Base-by-base conservation (phyloP, 2,329 filamentous ascomycete species). In the Biscogniauxia marginata region DNA sequence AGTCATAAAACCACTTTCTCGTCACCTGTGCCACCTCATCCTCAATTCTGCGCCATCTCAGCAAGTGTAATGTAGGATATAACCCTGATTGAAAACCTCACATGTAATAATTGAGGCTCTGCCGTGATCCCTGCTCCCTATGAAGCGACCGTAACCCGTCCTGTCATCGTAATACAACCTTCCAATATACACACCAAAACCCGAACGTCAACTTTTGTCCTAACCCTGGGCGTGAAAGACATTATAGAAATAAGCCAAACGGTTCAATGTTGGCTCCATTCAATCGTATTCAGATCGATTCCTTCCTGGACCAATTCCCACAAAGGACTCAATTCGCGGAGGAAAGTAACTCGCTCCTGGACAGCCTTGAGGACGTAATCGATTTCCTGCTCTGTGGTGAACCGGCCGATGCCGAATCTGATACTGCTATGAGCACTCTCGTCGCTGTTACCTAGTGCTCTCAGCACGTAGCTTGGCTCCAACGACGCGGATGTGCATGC, bases 281-380 rank as follows among this genome's bases (percentile, higher is more conserved):
- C 88, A 68, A 99, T 99, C 46, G 91, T 96, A 75, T 96, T 90
- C 65, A 99, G 78, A 71, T 96, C 95, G 62, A 99, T 85, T 16
- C 95, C 95, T 74, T 99, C 95, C 77, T 99, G 95, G 11, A 99
- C 95, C 63, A 99, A 77, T 76, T 99, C 95, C 95, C 95, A 99
- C 55, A 99, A 78, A 43, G 95, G 95, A 72, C 93, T 97, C 64
- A 99, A 80, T 77, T 99, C 95, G 67, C 95, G 86, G 68, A 99
- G 79, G 81, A 98, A 98, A 16, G 86, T 89, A 46, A 99, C 95
- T 52, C 95, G 85, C 71, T 96, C 91, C 73, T 84, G 84, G 0
- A 99, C 95, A 0, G 95, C 93, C 77, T 96, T 95, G 56, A 99
- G 80, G 9, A 99, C 95, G 70, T 99, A 99, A 73, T 99, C 93